Base-by-base conservation (phyloP, 345 rosid genomes). In the Gossypium ekmanianum region DNA sequence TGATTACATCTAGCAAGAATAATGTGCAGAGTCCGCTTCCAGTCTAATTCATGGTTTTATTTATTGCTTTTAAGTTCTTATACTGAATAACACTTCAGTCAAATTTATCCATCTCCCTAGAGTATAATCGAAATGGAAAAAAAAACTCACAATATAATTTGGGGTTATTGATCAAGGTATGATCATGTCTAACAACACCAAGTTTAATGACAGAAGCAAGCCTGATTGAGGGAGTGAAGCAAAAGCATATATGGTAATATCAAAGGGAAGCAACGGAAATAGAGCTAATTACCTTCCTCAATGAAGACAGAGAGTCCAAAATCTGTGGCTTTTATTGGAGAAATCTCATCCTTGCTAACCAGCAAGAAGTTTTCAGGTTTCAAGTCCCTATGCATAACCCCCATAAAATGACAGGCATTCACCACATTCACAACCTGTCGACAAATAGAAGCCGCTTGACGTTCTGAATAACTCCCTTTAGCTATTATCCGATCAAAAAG, bases 331-430 rank as follows among this genome's bases (percentile, higher is more conserved):
- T 95, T 95, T 18, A 95, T 72, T 0, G 85, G 84, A 61, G 96
- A 85, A 17, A 80, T 80, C 7, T 85, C 82, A 2, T 81, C 88
- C 12, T 71, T 80, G 81, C 79, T 87, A 73, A 80, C 85, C 50
- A 95, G 77, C 85, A 95, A 82, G 87, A 95, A 91, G 80, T 95
- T 93, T 87, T 95, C 98, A 16, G 99, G 99, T 89, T 95, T 95
- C 77, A 94, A 80, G 78, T 94, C 97, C 59, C 94, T 83, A 64
- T 94, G 98, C 80, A 91, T 84, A 73, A 95, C 96, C 3, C 99
- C 99, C 98, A 93, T 91, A 69, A 93, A 93, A 81, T 91, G 97
- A 77, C 99, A 95, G 50, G 82, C 97, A 74, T 91, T 92, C 50
- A 91, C 98, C 70, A 91, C 94, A 74, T 90, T 93, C 75, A 93